These are phyloP conservation scores for Chaetomiaceae sp. DNA, from an alignment of 2,329 filamentous ascomycete species.

Conservation along the genomic window DNA sequence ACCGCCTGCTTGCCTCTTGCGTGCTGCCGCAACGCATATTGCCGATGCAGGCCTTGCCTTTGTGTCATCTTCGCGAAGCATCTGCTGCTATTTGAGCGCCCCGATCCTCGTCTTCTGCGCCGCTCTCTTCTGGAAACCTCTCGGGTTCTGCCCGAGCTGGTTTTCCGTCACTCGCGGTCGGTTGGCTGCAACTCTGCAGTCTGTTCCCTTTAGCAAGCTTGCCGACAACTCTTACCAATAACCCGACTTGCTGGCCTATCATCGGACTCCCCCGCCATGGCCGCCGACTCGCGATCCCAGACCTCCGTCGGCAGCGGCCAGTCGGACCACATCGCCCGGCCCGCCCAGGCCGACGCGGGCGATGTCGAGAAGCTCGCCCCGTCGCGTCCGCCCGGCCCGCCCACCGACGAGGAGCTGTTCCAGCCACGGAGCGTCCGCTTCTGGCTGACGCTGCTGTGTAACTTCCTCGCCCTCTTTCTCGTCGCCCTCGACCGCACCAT, in stretches of 20 bases:
- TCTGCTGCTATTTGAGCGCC: too few species aligned
- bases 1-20: too few species aligned
- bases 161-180: too few species aligned
- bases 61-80: too few species aligned
- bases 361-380: constrained; percentile 25
- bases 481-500: constrained; percentile 55
- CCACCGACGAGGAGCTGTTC: constrained; percentile 36
- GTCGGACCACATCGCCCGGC: constrained; percentile 7
- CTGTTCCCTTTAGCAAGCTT: too few species aligned
- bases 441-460: constrained; percentile 49
- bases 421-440: constrained; percentile 48
- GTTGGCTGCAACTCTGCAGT: too few species aligned
- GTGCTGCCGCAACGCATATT: too few species aligned
- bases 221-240: too few species aligned
- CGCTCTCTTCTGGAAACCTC: too few species aligned
- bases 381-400: neutral
- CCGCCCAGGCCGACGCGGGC: constrained; percentile 13
- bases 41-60: too few species aligned
- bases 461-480: constrained; percentile 50
- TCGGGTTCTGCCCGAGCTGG: too few species aligned
- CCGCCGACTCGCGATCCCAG: constrained; percentile 17
- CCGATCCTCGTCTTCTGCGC: neutral
- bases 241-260: constrained; percentile 2
- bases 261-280: constrained; percentile 14
- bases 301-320: constrained; percentile 18